Conservation (phyloP, 306 rosid species). For the Castanopsis chinensis region DNA sequence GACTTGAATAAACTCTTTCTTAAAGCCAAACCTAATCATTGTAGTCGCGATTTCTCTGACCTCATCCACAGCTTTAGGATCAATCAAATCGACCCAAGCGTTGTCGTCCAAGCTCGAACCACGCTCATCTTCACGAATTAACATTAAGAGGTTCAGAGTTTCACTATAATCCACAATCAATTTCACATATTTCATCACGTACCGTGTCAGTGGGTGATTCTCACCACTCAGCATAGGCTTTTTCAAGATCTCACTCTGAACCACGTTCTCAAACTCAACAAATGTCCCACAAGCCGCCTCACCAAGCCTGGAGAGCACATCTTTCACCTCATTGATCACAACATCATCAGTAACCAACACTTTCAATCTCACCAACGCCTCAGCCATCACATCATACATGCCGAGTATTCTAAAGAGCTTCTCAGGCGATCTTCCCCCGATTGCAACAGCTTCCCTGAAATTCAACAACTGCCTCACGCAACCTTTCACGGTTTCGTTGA, state of each 20-base stretch:
- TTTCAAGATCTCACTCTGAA: slow-evolving; percentile 63
- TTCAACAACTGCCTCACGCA: slow-evolving; percentile 82
- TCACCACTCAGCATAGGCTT: slow-evolving; percentile 73
- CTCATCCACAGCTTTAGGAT: slow-evolving; percentile 63
- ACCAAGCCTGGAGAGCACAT: slow-evolving; percentile 61
- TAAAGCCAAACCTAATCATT: slow-evolving; percentile 80
- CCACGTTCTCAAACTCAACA: slow-evolving; percentile 79
- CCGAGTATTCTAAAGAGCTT: slow-evolving; percentile 85
- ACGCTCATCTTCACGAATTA: slow-evolving; percentile 32
- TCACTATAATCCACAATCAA: slow-evolving; percentile 81
- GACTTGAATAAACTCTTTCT: slow-evolving; percentile 82
- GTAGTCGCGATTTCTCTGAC: slow-evolving; percentile 69
- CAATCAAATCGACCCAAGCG: slow-evolving; percentile 58
- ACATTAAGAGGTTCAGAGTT: slow-evolving; percentile 61
- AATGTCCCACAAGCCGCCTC: slow-evolving; percentile 83
- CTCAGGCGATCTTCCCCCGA: slow-evolving; percentile 73
- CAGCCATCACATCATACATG: slow-evolving; percentile 77
- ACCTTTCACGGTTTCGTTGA: slow-evolving; percentile 80
- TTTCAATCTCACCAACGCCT: slow-evolving; percentile 60
- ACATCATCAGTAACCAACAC: slow-evolving; percentile 56
- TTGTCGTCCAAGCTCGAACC: slow-evolving; percentile 72
- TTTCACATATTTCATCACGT: slow-evolving; percentile 86
- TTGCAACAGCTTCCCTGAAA: slow-evolving; percentile 83
- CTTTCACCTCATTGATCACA: slow-evolving; percentile 60
- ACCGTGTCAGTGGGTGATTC: slow-evolving; percentile 82